Evolutionary conservation across 1,284 basidiomycete genomes (phyloP).

Genomic region (Erythrobasidium hasegawianum): DNA sequence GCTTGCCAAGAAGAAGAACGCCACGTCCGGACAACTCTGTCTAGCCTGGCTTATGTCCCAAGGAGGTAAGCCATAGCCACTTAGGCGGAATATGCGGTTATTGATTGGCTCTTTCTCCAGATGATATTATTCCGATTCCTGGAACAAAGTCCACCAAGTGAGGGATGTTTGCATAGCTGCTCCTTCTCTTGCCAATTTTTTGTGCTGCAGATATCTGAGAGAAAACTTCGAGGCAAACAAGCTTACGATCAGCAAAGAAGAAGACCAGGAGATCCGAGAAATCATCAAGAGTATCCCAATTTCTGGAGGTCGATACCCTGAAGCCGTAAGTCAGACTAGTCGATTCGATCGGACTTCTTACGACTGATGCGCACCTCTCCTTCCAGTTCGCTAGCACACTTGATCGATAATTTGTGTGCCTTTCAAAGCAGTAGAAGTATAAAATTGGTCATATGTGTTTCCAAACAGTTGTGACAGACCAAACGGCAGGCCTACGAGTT

Average conservation of each 20-base stretch:
- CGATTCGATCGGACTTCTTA: no score
- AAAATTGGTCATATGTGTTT: no score
- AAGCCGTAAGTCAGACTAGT: constrained; percentile 9
- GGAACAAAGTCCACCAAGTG: constrained; percentile 37
- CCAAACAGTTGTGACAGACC: no score
- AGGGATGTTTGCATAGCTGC: constrained; percentile 1
- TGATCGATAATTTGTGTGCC: no score
- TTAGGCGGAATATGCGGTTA: background rate
- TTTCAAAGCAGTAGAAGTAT: no score
- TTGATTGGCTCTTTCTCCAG: background rate
- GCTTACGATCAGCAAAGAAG: constrained; percentile 36
- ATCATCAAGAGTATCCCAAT: constrained; percentile 25
- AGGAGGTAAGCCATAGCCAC: constrained; percentile 48
- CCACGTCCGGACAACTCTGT: constrained; percentile 57
- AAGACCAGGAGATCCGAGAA: constrained; percentile 38
- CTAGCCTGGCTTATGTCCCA: constrained; percentile 62
- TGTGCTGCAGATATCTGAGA: constrained; percentile 13
- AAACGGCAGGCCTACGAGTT: no score
- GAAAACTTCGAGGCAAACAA: constrained; percentile 33
- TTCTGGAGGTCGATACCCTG: constrained; percentile 11
- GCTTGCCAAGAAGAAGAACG: constrained; percentile 54
- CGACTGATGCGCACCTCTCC: no score
- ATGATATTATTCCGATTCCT: constrained; percentile 52
- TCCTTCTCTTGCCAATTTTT: background rate
- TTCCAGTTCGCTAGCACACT: no score